A percentile compares a stretch with the other conserved stretches of the same genome.
These are phyloP conservation scores for Diphasiastrum complanatum DNA, from an alignment of 83 land plant genomes.

Conservation along the genomic window DNA sequence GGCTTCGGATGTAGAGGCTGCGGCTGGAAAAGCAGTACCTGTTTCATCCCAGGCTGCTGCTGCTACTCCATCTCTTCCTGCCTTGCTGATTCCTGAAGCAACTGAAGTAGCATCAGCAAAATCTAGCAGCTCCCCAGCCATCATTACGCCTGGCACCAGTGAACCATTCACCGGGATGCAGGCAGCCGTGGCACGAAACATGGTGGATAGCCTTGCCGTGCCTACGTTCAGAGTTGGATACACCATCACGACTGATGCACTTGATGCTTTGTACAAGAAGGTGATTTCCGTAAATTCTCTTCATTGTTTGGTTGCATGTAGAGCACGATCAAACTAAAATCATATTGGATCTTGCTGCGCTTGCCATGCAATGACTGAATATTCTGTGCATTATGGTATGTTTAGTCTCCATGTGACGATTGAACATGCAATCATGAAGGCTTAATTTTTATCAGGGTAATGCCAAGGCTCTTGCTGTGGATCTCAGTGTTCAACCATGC, in stretches of 20 bases:
- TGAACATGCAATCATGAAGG: too few species aligned
- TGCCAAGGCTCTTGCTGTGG: too few species aligned
- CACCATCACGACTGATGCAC: slow-evolving; percentile 75
- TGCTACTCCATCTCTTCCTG: slow-evolving; percentile 36
- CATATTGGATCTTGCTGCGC: neutral
- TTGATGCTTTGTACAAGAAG: slow-evolving; percentile 86
- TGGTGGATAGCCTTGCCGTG: slow-evolving; percentile 79
- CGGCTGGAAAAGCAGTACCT: slow-evolving; percentile 31
- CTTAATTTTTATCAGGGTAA: too few species aligned
- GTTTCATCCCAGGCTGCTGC: slow-evolving; percentile 2
- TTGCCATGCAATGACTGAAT: too few species aligned
- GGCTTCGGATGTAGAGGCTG: slow-evolving; percentile 84
- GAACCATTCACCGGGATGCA: slow-evolving; percentile 92
- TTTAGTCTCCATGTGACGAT: too few species aligned
- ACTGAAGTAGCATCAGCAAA: slow-evolving; percentile 14
- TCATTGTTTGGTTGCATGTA: slow-evolving; percentile 7
- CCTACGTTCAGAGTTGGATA: slow-evolving; percentile 94
- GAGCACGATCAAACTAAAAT: neutral
- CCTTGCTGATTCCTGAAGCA: slow-evolving; percentile 22
- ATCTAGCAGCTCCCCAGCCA: slow-evolving; percentile 16
- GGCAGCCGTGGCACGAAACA: slow-evolving; percentile 67
- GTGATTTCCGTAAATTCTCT: slow-evolving; percentile 25
- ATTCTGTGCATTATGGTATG: too few species aligned
- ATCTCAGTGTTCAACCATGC: too few species aligned
- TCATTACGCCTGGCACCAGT: slow-evolving; percentile 42